Evolutionary conservation across 805 yeast genomes (phyloP), one percentile per base, ranked within the genome.

Genomic region (Pichia cabralensis): DNA sequence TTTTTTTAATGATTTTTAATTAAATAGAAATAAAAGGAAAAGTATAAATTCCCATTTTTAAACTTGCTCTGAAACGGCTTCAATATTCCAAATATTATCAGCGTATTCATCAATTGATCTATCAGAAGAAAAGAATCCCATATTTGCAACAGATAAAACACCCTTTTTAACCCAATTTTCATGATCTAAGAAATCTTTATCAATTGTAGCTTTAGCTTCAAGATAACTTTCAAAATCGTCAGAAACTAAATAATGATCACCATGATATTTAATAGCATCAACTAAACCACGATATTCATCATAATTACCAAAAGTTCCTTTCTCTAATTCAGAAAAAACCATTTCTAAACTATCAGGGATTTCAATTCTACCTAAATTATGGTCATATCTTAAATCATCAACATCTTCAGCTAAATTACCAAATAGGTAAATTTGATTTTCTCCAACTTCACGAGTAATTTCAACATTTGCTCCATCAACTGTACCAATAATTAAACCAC

Each of bases 391-490:
- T 31, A 86, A 65, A 34, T 77, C 88, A 36, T 86, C 95, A 29
- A 86, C 96, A 31, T 81, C 76, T 62, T 88, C 96, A 23, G 94
- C 75, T 52, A 88, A 70, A 52, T 82, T 83, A 53, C 96, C 96
- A 55, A 86, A 86, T 54, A 86, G 65, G 64, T 86, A 86, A 56
- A 88, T 84, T 56, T 86, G 84, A 33, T 86, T 94, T 52, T 86
- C 94, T 33, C 95, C 95, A 47, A 88, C 74, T 61, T 88, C 96
- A 48, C 95, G 74, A 15, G 95, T 83, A 55, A 86, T 83, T 62
- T 86, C 96, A 31, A 88, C 94, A 53, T 88, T 86, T 43, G 96
- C 96, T 53, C 96, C 96, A 54, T 86, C 96, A 45, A 86, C 95
- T 10, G 96, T 88, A 56, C 96, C 96, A 44, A 86, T 78, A 47